A percentile compares a stretch with the other conserved stretches of the same genome.
Conservation (phyloP, 371 early-diverging fungal species). For the Mucor irregularis region DNA sequence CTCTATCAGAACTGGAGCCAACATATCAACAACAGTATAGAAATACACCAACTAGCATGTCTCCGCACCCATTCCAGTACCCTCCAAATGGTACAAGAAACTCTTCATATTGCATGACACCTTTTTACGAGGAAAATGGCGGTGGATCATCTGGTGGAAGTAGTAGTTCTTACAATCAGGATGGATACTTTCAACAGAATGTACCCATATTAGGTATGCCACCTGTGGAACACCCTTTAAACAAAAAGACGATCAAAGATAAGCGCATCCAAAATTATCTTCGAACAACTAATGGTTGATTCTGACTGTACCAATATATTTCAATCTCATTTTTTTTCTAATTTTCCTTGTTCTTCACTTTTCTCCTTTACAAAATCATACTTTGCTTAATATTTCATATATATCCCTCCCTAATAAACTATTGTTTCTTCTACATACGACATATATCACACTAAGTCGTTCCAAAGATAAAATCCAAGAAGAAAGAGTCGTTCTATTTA, state of each 20-base stretch:
- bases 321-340: too few relatives aligned
- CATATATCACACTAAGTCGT: too few relatives aligned
- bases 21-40: not conserved
- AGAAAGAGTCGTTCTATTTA: too few relatives aligned
- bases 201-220: conserved; percentile 17
- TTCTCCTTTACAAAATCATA: too few relatives aligned
- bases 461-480: too few relatives aligned
- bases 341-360: too few relatives aligned
- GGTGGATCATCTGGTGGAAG: not conserved
- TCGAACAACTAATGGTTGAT: too few relatives aligned
- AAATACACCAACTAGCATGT: conserved; percentile 19
- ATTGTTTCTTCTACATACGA: too few relatives aligned
- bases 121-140: conserved; percentile 15
- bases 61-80: conserved; percentile 15
- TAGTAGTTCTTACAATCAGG: not conserved
- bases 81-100: not conserved
- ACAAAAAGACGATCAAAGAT: conserved; percentile 35
- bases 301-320: too few relatives aligned
- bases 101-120: conserved; percentile 20
- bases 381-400: too few relatives aligned
- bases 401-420: too few relatives aligned
- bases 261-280: conserved; percentile 39
- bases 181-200: not conserved
- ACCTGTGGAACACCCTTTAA: conserved; percentile 29
- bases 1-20: conserved; percentile 10